phyloP scores from a whole-genome alignment of 441 rosid species.

The Populus tomentosa region DNA sequence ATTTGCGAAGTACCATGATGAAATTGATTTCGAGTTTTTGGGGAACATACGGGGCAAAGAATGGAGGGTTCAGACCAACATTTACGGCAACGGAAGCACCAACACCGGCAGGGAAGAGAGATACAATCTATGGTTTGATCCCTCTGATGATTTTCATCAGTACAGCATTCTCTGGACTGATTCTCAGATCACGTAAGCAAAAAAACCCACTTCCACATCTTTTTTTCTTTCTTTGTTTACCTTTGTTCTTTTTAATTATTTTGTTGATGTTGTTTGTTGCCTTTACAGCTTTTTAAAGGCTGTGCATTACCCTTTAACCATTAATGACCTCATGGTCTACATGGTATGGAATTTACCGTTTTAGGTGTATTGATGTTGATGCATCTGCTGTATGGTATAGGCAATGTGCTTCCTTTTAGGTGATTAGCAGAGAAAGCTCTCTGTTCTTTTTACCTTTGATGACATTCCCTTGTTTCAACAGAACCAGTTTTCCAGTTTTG shows the following conservation, averaged over 20 bases:
- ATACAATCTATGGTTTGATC: slow-evolving; percentile 94
- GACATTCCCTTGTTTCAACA: slow-evolving; percentile 22
- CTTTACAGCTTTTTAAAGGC: neutral
- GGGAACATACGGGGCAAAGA: slow-evolving; percentile 96
- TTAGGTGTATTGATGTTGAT: slow-evolving; percentile 16
- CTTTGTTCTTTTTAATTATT: neutral
- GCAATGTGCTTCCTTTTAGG: slow-evolving; percentile 20
- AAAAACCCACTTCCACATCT: slow-evolving; percentile 10
- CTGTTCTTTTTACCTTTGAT: slow-evolving; percentile 19
- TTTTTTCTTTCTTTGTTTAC: neutral
- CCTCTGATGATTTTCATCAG: slow-evolving; percentile 84
- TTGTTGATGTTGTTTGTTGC: neutral
- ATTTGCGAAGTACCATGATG: slow-evolving; percentile 89
- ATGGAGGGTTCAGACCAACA: slow-evolving; percentile 97
- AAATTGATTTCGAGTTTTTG: slow-evolving; percentile 94
- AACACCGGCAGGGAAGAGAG: slow-evolving; percentile 90
- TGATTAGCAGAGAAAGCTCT: slow-evolving; percentile 5
- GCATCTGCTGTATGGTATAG: neutral
- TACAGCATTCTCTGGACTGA: slow-evolving; percentile 94
- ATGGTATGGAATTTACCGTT: slow-evolving; percentile 13
- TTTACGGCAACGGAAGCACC: slow-evolving; percentile 97
- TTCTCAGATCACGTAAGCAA: slow-evolving; percentile 72
- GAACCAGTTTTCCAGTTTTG: slow-evolving; percentile 18
- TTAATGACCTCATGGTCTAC: slow-evolving; percentile 8
- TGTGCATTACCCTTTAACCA: slow-evolving; percentile 5